These are phyloP conservation scores for Pseudevernia furfuracea DNA, from an alignment of 495 filamentous ascomycete species.

Conservation along the genomic window DNA sequence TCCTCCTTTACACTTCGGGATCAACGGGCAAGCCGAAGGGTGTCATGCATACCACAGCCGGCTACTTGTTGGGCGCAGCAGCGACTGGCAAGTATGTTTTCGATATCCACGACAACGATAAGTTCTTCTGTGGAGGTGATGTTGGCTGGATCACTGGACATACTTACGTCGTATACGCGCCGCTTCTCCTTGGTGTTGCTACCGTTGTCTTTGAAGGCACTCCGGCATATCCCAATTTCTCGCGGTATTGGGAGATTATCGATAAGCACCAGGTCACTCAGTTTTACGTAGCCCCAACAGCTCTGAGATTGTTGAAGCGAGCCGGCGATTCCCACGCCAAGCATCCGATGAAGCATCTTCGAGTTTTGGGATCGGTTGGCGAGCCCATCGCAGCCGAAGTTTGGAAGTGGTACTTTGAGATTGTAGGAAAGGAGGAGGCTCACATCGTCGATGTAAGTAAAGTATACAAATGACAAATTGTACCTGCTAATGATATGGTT, in stretches of 20 bases:
- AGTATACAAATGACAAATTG: background rate
- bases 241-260: constrained; percentile 97
- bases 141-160: constrained; percentile 99
- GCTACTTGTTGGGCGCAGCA: constrained; percentile 88
- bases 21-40: constrained; percentile 99
- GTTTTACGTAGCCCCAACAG: constrained; percentile 97
- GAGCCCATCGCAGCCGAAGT: constrained; percentile 98
- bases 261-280: constrained; percentile 91
- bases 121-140: constrained; percentile 95
- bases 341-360: constrained; percentile 77
- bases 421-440: constrained; percentile 86
- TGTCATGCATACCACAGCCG: constrained; percentile 95
- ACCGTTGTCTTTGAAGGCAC: constrained; percentile 99
- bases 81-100: constrained; percentile 97
- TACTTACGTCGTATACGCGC: constrained; percentile 97
- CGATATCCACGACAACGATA: constrained; percentile 89
- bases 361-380: constrained; percentile 91
- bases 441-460: constrained; percentile 84
- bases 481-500: constrained; percentile 21
- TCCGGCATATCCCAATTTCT: constrained; percentile 95
- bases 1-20: constrained; percentile 95
- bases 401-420: constrained; percentile 99
- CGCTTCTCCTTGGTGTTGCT: constrained; percentile 81
- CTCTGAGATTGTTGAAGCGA: constrained; percentile 85
- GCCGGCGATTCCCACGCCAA: constrained; percentile 88